Percentiles rank a stretch among this genome's conserved stretches.
phyloP scores from a whole-genome alignment of 768 basidiomycete genomes.

The Albatrellus ellisii region DNA sequence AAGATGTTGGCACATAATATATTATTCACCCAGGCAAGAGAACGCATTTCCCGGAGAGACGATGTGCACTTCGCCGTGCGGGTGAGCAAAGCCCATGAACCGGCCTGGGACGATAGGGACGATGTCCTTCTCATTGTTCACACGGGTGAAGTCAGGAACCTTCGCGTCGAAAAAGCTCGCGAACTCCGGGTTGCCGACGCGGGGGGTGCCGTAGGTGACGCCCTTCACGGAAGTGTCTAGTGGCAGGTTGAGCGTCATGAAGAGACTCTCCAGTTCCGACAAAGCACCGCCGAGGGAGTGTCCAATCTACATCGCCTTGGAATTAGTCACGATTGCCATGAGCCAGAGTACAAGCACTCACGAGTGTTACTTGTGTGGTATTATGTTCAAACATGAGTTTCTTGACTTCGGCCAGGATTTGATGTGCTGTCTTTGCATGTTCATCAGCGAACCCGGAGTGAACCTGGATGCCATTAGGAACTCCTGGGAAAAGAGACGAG shows the following conservation, averaged over 20 bases:
- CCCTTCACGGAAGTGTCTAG: slow-evolving; percentile 6
- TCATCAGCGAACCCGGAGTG: slow-evolving; percentile 7
- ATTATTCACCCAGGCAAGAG: slow-evolving; percentile 5
- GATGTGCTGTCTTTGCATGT: slow-evolving; percentile 7
- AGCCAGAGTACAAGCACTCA: background rate
- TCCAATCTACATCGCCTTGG: slow-evolving; percentile 1
- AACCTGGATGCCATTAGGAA: slow-evolving; percentile 1
- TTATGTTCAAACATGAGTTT: slow-evolving; percentile 4
- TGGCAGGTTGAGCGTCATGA: slow-evolving; percentile 13
- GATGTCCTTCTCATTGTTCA: slow-evolving; percentile 10
- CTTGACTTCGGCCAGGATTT: slow-evolving; percentile 11
- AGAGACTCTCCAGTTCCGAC: slow-evolving; percentile 10
- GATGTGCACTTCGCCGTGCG: slow-evolving; percentile 9
- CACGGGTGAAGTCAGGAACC: slow-evolving; percentile 8
- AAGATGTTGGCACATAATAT: background rate
- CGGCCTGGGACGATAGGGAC: slow-evolving; percentile 10
- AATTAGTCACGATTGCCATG: no score
- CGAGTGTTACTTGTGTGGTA: slow-evolving; percentile 6
- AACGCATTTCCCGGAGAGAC: slow-evolving; percentile 1
- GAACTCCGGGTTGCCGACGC: slow-evolving; percentile 8
- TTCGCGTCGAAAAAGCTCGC: slow-evolving; percentile 9
- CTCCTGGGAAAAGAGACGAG: slow-evolving; percentile 5
- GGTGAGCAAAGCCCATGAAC: slow-evolving; percentile 8
- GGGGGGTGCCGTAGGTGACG: slow-evolving; percentile 13
- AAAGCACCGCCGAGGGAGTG: slow-evolving; percentile 13